Evolutionary conservation across 495 filamentous ascomycete species (phyloP), one percentile per base, ranked within the genome.

Genomic region (Penicillium longicatenatum): DNA sequence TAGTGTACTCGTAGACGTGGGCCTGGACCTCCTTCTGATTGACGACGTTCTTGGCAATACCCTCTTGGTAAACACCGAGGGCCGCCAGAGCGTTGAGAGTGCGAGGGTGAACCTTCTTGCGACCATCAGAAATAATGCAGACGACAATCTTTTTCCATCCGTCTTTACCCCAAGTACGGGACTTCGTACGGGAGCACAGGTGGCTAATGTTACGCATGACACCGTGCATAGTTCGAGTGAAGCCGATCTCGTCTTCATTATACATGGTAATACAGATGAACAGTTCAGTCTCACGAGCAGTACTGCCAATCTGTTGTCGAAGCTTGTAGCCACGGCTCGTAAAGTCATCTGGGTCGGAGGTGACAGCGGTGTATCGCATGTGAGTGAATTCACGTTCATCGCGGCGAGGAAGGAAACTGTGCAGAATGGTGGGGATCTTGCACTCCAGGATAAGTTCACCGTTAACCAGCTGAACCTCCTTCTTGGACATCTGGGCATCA

Each of bases 131-230:
- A 35, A 99, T 90, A 61, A 99, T 88, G 65, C 93, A 97, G 1
- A 98, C 93, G 7, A 99, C 95, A 62, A 99, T 97, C 79, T 99
- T 99, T 75, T 99, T 90, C 95, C 95, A 99, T 10, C 94, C 95
- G 52, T 90, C 84, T 62, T 97, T 95, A 22, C 95, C 95, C 95
- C 95, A 99, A 0, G 93, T 97, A 12, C 94, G 84, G 3, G 89
- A 93, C 72, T 93, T 96, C 58, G 88, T 88, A 8, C 95, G 88
- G 3, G 89, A 92, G 75, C 93, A 97, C 70, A 99, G 95, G 67
- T 99, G 92, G 43, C 86, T 86, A 67, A 99, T 95, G 64, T 99
- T 99, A 64, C 91, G 89, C 93, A 98, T 98, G 61, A 99, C 87
- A 57, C 92, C 95, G 71, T 98, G 93, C 95, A 99, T 98, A 2